These are phyloP conservation scores for Endocalyx cinctus DNA, from an alignment of 2,329 filamentous ascomycete genomes.

Conservation along the genomic window DNA sequence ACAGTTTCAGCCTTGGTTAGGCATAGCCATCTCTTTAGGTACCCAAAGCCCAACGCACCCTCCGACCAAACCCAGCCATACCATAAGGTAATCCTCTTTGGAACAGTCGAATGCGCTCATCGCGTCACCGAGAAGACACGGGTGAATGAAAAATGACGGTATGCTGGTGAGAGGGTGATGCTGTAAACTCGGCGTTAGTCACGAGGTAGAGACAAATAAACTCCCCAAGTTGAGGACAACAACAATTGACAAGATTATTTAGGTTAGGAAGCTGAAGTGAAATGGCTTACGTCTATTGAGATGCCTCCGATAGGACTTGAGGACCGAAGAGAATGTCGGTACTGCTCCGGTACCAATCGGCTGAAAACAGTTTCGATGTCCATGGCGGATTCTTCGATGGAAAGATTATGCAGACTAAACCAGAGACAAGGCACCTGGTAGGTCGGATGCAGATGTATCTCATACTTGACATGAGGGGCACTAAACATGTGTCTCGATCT, in stretches of 20 bases:
- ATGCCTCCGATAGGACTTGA: constrained; percentile 67
- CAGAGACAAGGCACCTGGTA: constrained; percentile 73
- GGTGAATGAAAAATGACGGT: constrained; percentile 87
- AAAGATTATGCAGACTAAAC: constrained; percentile 61
- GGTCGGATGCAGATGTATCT: constrained; percentile 69
- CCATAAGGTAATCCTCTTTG: constrained; percentile 68
- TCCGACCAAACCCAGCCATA: constrained; percentile 88
- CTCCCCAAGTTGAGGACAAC: constrained; percentile 31
- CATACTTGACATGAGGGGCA: constrained; percentile 57
- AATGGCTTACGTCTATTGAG: constrained; percentile 65
- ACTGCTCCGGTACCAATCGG: constrained; percentile 63
- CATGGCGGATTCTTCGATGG: constrained; percentile 50
- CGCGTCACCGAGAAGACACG: constrained; percentile 80
- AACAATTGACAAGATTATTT: constrained; percentile 27
- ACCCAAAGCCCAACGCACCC: constrained; percentile 74
- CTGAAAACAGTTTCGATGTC: constrained; percentile 67
- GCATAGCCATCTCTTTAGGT: constrained; percentile 61
- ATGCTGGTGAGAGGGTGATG: constrained; percentile 77
- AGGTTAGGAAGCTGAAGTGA: constrained; percentile 21
- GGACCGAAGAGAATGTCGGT: constrained; percentile 55
- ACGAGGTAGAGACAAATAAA: constrained; percentile 35
- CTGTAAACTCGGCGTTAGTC: constrained; percentile 39
- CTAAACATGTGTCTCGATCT: constrained; percentile 23
- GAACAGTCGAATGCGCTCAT: constrained; percentile 63
- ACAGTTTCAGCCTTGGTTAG: constrained; percentile 12